Evolutionary conservation across 176 grass and related monocot species (phyloP).

Genomic region (Carex cristatella): DNA sequence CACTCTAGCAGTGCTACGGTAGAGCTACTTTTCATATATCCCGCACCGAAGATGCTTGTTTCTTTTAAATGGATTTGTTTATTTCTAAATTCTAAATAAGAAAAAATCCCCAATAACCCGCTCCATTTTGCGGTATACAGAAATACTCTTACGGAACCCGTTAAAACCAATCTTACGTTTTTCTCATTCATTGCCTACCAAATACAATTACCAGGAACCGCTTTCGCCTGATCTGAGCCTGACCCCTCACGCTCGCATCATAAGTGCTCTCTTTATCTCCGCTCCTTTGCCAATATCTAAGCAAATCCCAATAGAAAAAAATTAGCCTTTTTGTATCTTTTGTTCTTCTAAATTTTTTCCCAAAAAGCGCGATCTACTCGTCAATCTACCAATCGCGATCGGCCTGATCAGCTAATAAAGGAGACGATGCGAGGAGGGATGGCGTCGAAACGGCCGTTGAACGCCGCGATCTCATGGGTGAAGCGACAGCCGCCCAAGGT

Average conservation of each 20-base stretch:
- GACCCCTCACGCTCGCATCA: slow-evolving; percentile 12
- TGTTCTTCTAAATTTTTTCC: slow-evolving; percentile 14
- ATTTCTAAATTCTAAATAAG: too few species aligned
- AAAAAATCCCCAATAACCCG: not conserved
- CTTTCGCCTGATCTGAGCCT: not conserved
- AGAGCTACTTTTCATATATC: too few species aligned
- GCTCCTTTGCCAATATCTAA: not conserved
- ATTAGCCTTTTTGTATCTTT: not conserved
- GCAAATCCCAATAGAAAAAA: not conserved
- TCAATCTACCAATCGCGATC: not conserved
- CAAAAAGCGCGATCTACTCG: not conserved
- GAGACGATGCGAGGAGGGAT: slow-evolving; percentile 33
- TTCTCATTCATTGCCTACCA: slow-evolving; percentile 7
- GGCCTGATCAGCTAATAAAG: not conserved
- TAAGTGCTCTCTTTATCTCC: not conserved
- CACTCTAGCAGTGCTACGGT: too few species aligned
- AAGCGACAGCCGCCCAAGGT: slow-evolving; percentile 91
- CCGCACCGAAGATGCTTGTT: too few species aligned
- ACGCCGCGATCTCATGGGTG: slow-evolving; percentile 58
- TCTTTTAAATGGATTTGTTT: too few species aligned
- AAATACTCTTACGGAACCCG: not conserved
- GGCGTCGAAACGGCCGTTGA: slow-evolving; percentile 57
- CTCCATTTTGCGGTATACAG: not conserved
- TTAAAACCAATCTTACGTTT: not conserved
- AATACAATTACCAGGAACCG: slow-evolving; percentile 8